Evolutionary conservation across 2,329 filamentous ascomycete genomes (phyloP).

Genomic region (Aspergillus pseudoviridinutans): DNA sequence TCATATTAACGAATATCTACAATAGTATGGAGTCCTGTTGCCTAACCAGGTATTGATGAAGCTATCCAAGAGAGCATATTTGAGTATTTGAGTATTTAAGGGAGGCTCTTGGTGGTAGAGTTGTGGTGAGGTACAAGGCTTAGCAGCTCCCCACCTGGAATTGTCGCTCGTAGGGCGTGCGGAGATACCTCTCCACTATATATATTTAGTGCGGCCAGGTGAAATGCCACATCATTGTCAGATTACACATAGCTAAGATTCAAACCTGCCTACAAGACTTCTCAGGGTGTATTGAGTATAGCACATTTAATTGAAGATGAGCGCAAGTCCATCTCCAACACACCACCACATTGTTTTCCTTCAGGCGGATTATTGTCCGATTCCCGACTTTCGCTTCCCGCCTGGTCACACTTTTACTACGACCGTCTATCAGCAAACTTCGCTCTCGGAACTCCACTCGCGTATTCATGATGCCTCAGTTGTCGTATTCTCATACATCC

Average conservation of each 20-base stretch:
- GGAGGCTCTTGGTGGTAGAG: not conserved
- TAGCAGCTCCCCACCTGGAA: not conserved
- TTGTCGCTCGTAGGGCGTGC: not conserved
- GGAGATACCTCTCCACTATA: not conserved
- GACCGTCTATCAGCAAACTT: constrained; percentile 32
- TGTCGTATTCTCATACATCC: constrained; percentile 37
- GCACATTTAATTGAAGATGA: constrained; percentile 2
- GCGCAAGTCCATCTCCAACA: constrained; percentile 19
- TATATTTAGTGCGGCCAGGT: not conserved
- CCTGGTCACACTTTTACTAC: constrained; percentile 36
- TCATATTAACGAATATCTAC: no score
- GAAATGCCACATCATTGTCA: not conserved
- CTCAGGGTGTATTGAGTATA: not conserved
- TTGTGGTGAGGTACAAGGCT: no score
- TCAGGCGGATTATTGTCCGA: constrained; percentile 42
- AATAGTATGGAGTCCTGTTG: no score
- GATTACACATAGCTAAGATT: not conserved
- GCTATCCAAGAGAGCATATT: no score
- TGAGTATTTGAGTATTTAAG: no score
- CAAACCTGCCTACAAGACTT: not conserved
- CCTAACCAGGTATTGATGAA: no score
- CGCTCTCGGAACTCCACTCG: constrained; percentile 33
- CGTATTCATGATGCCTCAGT: constrained; percentile 47
- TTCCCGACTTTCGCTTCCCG: constrained; percentile 40
- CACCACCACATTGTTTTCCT: constrained; percentile 47